Evolutionary conservation across 371 early-diverging fungal species (phyloP).

Genomic region (Mortierella sp.): DNA sequence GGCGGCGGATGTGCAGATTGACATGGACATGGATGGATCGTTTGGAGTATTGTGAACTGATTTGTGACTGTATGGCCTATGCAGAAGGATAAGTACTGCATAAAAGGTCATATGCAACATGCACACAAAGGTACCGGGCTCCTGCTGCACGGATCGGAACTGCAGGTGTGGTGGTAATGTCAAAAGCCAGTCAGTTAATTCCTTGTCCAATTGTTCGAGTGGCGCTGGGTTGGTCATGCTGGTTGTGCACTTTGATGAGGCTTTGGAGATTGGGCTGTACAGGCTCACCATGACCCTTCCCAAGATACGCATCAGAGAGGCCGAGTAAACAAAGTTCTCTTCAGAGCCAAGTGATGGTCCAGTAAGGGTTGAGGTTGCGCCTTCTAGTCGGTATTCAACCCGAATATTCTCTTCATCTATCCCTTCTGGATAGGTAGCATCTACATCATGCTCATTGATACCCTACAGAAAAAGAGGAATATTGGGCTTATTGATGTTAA

Average conservation of each 20-base stretch:
- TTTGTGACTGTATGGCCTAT: slow-evolving; percentile 65
- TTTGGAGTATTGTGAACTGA: slow-evolving; percentile 30
- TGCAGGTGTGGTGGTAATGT: slow-evolving; percentile 49
- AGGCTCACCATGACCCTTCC: slow-evolving; percentile 53
- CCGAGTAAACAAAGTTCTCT: slow-evolving; percentile 46
- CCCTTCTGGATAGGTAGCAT: slow-evolving; percentile 48
- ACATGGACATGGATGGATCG: slow-evolving; percentile 56
- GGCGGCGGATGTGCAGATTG: slow-evolving; percentile 72
- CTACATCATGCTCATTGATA: slow-evolving; percentile 48
- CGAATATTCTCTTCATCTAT: slow-evolving; percentile 39
- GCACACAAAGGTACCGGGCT: slow-evolving; percentile 56
- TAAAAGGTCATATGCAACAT: slow-evolving; percentile 67
- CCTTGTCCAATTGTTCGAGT: slow-evolving; percentile 54
- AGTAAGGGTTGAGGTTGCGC: slow-evolving; percentile 27
- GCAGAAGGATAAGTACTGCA: slow-evolving; percentile 64
- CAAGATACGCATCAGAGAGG: slow-evolving; percentile 42
- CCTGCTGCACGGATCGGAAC: slow-evolving; percentile 53
- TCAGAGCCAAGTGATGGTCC: slow-evolving; percentile 39
- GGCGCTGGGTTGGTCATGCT: slow-evolving; percentile 57
- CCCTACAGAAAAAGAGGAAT: slow-evolving; percentile 26
- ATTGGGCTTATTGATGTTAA: slow-evolving; percentile 8
- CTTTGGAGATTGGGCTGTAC: slow-evolving; percentile 50
- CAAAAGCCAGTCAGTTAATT: slow-evolving; percentile 55
- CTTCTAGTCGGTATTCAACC: slow-evolving; percentile 32
- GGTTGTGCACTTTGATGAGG: slow-evolving; percentile 37